Base-by-base conservation (phyloP, 2,329 filamentous ascomycete species). In the Chaetomiaceae sp. region DNA sequence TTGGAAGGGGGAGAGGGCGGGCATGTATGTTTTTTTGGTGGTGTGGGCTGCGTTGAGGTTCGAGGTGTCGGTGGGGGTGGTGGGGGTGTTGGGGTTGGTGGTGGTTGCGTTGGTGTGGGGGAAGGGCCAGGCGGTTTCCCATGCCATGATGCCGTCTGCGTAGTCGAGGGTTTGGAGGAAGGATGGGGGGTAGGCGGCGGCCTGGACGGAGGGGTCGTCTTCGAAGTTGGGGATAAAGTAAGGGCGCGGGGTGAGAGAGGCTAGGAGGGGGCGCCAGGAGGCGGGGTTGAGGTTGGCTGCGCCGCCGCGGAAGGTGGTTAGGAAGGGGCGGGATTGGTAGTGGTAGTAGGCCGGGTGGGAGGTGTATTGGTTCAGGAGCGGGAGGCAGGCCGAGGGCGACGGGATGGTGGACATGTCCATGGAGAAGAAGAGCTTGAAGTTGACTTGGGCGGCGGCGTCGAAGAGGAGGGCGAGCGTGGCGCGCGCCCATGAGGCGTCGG, bases 341-440 rank as follows among this genome's bases (percentile, higher is more conserved):
- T 19, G 21, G 49, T 52, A 55, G 35, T 55, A 52, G 16, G 48
- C 49, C 2, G 48, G 49, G 40, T 55, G 44, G 30, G 44, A n/a
- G 17, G 34, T 20, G 34, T 51, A 52, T 6, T 35, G 33, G 20
- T 16, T 19, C 21, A 51, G 38, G 33, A 55, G 20, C 14, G 48
- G 10, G 17, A 20, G n/a, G 19, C 50, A 48, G 30, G 14, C 37
- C 3, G 17, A 27, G 19, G 46, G 46, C 10, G 47, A 44, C 35
- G 46, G 48, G 38, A 17, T 46, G 48, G 17, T 41, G 43, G 40
- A 30, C 48, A 39, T 40, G 44, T 58, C 56, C 30, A 56, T 45
- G 23, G 48, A 52, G 51, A 58, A 55, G 47, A 58, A 58, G 25
- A 58, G 51, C 46, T 55, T 55, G 50, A 57, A 57, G 53, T 34